Evolutionary conservation across 495 filamentous ascomycete genomes (phyloP).

Genomic region (Margaritispora aquatica): DNA sequence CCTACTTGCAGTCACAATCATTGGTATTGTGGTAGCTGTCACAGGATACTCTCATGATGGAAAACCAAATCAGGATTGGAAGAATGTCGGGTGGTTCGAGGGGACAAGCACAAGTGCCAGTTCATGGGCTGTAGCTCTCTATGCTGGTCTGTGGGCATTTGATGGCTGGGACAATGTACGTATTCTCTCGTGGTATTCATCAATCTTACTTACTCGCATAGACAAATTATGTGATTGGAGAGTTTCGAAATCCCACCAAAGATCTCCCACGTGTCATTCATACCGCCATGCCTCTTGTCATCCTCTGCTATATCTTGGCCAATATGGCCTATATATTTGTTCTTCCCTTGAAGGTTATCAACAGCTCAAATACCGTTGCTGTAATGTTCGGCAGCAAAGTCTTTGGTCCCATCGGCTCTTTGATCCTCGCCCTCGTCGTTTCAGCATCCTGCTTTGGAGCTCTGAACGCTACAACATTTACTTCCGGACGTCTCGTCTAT

Average conservation of each 20-base stretch:
- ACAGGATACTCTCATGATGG: conserved; percentile 78
- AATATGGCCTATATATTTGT: conserved; percentile 94
- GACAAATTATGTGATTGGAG: conserved; percentile 96
- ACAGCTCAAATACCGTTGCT: conserved; percentile 83
- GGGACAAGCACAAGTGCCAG: conserved; percentile 73
- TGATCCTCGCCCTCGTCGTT: conserved; percentile 85
- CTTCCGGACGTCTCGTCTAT: conserved; percentile 85
- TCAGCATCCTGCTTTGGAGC: conserved; percentile 85
- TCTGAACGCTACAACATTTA: conserved; percentile 93
- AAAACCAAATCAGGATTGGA: conserved; percentile 79
- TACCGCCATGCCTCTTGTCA: conserved; percentile 93
- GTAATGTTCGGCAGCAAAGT: conserved; percentile 89
- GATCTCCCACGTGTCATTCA: conserved; percentile 95
- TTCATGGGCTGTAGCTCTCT: conserved; percentile 85
- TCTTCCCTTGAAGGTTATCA: conserved; percentile 72
- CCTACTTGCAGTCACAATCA: conserved; percentile 78
- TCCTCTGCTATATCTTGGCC: conserved; percentile 80
- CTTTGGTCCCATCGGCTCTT: conserved; percentile 74
- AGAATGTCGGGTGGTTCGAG: conserved; percentile 80
- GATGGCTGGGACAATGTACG: conserved; percentile 98
- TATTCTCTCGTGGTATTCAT: conserved; percentile 12
- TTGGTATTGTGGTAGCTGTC: conserved; percentile 81
- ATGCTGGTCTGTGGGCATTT: conserved; percentile 95
- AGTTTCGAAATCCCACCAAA: conserved; percentile 85
- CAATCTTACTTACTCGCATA: conserved; percentile 26